Conservation (phyloP, 2,329 filamentous ascomycete species). For the Fusarium xylarioides region DNA sequence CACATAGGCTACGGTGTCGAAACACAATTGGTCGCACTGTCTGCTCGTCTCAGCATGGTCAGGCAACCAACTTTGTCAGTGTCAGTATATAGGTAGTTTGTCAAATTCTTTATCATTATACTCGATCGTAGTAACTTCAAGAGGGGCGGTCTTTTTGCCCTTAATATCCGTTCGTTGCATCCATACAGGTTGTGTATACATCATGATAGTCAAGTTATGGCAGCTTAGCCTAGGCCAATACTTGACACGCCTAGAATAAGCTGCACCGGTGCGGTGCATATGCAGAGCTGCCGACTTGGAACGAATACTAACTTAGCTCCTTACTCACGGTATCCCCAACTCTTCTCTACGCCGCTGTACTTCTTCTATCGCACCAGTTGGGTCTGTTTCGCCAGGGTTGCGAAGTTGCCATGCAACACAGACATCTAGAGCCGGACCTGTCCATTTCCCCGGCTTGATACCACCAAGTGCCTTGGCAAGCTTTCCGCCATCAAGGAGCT, state of each 20-base stretch:
- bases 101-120: background rate
- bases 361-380: constrained; percentile 66
- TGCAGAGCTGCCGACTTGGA: background rate
- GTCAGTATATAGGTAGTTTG: background rate
- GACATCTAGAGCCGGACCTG: constrained; percentile 79
- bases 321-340: constrained; percentile 53
- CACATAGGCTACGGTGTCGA: background rate
- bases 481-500: constrained; percentile 77
- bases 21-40: background rate
- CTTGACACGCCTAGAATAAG: background rate
- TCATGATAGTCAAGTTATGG: background rate
- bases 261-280: too few relatives aligned
- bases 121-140: background rate
- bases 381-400: constrained; percentile 73
- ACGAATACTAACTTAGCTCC: background rate
- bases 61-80: background rate
- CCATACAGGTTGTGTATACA: background rate
- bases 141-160: background rate
- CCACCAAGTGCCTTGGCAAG: constrained; percentile 74
- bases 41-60: background rate
- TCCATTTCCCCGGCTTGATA: constrained; percentile 83
- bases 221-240: background rate
- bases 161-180: too few relatives aligned
- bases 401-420: constrained; percentile 90
- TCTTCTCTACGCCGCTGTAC: constrained; percentile 62